Evolutionary conservation across 2,329 filamentous ascomycete genomes (phyloP), one percentile per base, ranked within the genome.

Genomic region (Neospermospora avenae): DNA sequence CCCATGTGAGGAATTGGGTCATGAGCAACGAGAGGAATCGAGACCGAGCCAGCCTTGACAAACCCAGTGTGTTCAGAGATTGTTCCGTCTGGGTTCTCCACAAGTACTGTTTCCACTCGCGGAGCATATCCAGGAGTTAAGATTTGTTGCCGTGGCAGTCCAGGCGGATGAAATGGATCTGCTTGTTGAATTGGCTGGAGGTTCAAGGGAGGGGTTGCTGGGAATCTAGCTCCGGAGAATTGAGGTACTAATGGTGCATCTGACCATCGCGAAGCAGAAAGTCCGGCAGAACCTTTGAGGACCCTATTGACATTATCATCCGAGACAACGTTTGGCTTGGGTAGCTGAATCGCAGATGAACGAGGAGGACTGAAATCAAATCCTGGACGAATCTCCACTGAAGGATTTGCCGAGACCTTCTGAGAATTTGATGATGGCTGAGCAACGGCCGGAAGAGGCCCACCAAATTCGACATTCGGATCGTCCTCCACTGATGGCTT

Each of bases 211-310:
- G 34, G 18, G 11, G 11, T 14, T 41, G 11, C 11, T 28, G 34
- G 25, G 3, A 3, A 4, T 35, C 8, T 18, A 25, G 28, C 34
- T 25, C 8, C 22, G 20, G 37, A 34, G n/a, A 24, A 13, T 2
- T 20, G 37, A 34, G 28, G 46, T 35, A 28, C 31, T n/a, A 2
- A 16, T 6, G 51, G 14, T 24, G 13, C 61, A 41, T 14, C 49
- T 20, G 61, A 55, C 61, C 61, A 63, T 41, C 41, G 58, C 4
- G 61, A 63, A 49, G 54, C 55, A 18, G 35, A 42, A 10, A 63
- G 55, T 16, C 61, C 61, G 13, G 49, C 49, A 14, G 25, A 39
- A 20, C 45, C 37, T 22, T 54, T 57, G 13, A 57, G 42, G 18
- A 45, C 39, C 24, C 25, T 28, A 11, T n/a, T 54, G 11, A 42